phyloP scores from a whole-genome alignment of 2,329 filamentous ascomycete genomes.

The Verticillium klebahnii region DNA sequence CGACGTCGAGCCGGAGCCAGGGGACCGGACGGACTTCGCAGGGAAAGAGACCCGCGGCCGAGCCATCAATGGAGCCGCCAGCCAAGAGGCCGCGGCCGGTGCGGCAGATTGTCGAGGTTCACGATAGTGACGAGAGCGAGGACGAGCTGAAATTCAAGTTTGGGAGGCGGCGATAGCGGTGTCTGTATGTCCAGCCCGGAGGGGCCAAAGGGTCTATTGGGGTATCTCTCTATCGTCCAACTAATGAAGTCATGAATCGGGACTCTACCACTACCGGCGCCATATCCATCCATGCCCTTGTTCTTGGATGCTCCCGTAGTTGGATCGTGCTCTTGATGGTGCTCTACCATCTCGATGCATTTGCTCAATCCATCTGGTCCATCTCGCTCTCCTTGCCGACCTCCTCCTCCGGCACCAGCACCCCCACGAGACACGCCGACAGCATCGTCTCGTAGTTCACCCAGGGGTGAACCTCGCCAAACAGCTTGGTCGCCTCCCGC shows the following conservation, averaged over 20 bases:
- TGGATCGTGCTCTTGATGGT: too few species aligned
- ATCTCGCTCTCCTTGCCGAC: slow-evolving; percentile 36
- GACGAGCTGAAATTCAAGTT: slow-evolving; percentile 55
- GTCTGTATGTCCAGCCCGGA: neutral
- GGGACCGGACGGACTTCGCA: slow-evolving; percentile 16
- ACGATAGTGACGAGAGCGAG: slow-evolving; percentile 45
- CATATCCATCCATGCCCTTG: neutral
- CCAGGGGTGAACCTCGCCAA: slow-evolving; percentile 66
- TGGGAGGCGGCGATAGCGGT: slow-evolving; percentile 38
- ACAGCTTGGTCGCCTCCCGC: slow-evolving; percentile 57
- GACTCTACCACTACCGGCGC: neutral
- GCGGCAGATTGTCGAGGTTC: slow-evolving; percentile 27
- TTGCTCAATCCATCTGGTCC: slow-evolving; percentile 55
- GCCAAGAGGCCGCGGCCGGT: slow-evolving; percentile 26
- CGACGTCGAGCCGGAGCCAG: slow-evolving; percentile 17
- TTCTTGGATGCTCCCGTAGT: too few species aligned
- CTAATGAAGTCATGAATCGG: neutral
- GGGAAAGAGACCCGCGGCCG: slow-evolving; percentile 30
- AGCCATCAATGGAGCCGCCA: slow-evolving; percentile 22
- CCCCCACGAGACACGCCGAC: slow-evolving; percentile 55
- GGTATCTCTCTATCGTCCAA: slow-evolving; percentile 23
- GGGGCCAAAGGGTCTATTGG: slow-evolving; percentile 14
- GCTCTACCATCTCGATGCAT: neutral
- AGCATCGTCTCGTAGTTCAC: slow-evolving; percentile 71
- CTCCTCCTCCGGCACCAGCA: slow-evolving; percentile 57